Percentiles rank a stretch among this genome's conserved stretches.
phyloP scores from a whole-genome alignment of 1,139 yeast genomes.

The Pneumocystis wakefieldiae region DNA sequence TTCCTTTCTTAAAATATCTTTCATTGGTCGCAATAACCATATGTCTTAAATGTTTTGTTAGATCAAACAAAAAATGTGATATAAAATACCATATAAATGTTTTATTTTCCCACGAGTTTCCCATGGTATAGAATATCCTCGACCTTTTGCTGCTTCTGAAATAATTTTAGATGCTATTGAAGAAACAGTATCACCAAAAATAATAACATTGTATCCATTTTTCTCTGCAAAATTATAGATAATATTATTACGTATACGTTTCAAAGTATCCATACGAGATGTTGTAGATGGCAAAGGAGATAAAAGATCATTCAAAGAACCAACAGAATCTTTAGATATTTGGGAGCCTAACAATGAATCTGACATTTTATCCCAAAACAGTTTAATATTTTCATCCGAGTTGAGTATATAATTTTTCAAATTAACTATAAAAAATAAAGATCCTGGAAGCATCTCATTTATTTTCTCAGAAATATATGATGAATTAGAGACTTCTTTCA shows the following conservation, averaged over 20 bases:
- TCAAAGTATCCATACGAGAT: not conserved
- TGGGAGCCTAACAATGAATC: not conserved
- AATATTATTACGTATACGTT: not conserved
- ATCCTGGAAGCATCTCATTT: not conserved
- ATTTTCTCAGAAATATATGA: not conserved
- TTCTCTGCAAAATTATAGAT: conserved; percentile 30
- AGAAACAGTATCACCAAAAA: conserved; percentile 74
- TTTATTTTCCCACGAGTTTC: conserved; percentile 34
- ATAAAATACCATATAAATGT: not conserved
- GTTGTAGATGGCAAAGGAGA: not conserved
- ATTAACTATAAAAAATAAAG: not conserved
- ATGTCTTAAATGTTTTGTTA: not conserved
- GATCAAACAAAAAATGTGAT: conserved; percentile 2
- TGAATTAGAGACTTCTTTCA: not conserved
- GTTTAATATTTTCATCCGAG: not conserved
- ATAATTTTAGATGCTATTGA: conserved; percentile 65
- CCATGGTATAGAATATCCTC: conserved; percentile 54
- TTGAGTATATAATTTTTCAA: not conserved
- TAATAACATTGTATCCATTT: conserved; percentile 37
- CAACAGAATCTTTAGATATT: not conserved
- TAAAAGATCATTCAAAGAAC: not conserved
- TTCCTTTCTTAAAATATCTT: conserved; percentile 42
- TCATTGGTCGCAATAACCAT: conserved; percentile 42
- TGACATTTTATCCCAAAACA: not conserved
- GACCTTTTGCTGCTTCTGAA: conserved; percentile 73